Evolutionary conservation across 139 green algal species (phyloP).

Genomic region (Chlamydomonas sp.): DNA sequence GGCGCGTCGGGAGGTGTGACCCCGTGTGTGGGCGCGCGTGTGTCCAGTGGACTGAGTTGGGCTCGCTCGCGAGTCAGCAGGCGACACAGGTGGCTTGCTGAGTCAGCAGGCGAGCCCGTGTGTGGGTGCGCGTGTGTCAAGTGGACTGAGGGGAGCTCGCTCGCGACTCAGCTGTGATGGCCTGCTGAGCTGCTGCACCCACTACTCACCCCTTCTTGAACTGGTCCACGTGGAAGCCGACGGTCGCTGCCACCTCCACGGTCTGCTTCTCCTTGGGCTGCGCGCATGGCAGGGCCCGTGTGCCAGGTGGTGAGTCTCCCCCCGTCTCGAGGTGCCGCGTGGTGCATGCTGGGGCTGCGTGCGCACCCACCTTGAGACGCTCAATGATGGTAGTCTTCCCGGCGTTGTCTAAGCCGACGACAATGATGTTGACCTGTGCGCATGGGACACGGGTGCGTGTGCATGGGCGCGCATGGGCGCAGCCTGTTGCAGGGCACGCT

Average conservation of each 20-base stretch:
- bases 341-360: background rate
- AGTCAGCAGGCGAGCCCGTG: background rate
- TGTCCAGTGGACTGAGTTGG: background rate
- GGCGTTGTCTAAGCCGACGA: constrained; percentile 77
- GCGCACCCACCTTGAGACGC: constrained; percentile 47
- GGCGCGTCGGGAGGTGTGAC: background rate
- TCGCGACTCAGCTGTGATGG: too few relatives aligned
- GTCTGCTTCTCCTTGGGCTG: constrained; percentile 24
- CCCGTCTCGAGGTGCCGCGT: background rate
- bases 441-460: background rate
- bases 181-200: background rate
- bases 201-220: constrained; percentile 19
- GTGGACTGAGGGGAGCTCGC: too few relatives aligned
- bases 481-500: background rate
- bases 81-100: background rate
- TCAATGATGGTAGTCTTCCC: constrained; percentile 77
- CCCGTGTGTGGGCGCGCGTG: background rate
- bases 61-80: too few relatives aligned
- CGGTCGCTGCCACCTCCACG: constrained; percentile 4
- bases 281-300: background rate
- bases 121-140: background rate
- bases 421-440: constrained; percentile 61
- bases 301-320: background rate
- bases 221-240: constrained; percentile 9
- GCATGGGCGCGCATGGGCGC: background rate